A percentile compares a stretch with the other conserved stretches of the same genome.
Conservation (phyloP, 805 yeast genomes). For the Ogataea saltuana region DNA sequence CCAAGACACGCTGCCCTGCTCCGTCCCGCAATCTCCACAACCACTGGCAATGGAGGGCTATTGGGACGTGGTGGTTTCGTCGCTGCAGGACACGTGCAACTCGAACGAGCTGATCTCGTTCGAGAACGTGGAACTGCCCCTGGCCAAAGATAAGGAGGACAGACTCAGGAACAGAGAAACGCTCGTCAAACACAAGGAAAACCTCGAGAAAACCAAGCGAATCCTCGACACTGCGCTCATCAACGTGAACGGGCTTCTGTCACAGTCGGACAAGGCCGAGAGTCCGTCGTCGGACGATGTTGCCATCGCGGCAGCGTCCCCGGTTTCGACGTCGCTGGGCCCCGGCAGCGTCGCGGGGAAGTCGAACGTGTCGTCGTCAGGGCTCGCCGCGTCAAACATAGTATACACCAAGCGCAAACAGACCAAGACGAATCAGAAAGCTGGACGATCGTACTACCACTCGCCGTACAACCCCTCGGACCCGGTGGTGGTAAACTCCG, state of each 20-base stretch:
- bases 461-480: constrained; percentile 62
- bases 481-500: constrained; percentile 64
- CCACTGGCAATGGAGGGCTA: constrained; percentile 48
- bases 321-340: not conserved
- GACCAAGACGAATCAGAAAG: constrained; percentile 17
- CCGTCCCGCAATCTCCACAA: not conserved
- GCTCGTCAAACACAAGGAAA: constrained; percentile 54
- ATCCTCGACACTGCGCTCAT: constrained; percentile 42
- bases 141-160: constrained; percentile 36
- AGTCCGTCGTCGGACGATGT: constrained; percentile 14
- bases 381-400: constrained; percentile 2
- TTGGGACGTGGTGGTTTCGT: constrained; percentile 69
- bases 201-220: constrained; percentile 52
- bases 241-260: constrained; percentile 50
- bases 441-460: constrained; percentile 35
- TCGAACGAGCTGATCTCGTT: constrained; percentile 56
- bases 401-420: constrained; percentile 16
- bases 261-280: constrained; percentile 22
- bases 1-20: not conserved
- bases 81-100: constrained; percentile 67
- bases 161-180: constrained; percentile 34
- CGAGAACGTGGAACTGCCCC: constrained; percentile 40
- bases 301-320: constrained; percentile 4
- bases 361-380: constrained; percentile 1
- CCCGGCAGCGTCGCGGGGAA: constrained; percentile 3